These are phyloP conservation scores for Phytophthora macrochlamydospora DNA, from an alignment of 352 stramenopile genomes.

Conservation along the genomic window DNA sequence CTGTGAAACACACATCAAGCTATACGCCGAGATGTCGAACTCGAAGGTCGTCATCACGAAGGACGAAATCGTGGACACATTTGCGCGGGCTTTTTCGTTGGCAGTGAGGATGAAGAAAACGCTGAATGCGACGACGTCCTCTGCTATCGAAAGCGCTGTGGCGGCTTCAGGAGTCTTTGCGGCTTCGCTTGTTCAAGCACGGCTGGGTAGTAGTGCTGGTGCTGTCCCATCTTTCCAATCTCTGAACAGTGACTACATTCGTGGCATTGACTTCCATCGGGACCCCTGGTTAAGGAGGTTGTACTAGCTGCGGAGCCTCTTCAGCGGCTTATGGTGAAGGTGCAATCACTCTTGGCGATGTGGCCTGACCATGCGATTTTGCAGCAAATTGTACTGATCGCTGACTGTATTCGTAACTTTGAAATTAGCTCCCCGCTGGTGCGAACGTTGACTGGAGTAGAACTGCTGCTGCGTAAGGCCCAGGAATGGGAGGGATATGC, in stretches of 20 bases:
- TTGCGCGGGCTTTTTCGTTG: conserved; percentile 72
- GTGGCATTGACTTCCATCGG: conserved; percentile 93
- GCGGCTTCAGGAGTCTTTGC: conserved; percentile 62
- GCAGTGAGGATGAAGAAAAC: conserved; percentile 69
- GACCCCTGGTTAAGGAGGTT: conserved; percentile 94
- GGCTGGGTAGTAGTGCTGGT: conserved; percentile 49
- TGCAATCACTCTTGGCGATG: conserved; percentile 90
- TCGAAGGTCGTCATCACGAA: conserved; percentile 48
- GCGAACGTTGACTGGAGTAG: conserved; percentile 94
- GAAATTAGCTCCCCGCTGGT: conserved; percentile 85
- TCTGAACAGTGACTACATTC: conserved; percentile 79
- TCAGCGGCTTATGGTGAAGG: conserved; percentile 87
- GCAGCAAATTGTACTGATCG: conserved; percentile 93
- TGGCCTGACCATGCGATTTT: conserved; percentile 98
- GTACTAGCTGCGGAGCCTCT: conserved; percentile 90
- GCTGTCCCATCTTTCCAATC: conserved; percentile 56
- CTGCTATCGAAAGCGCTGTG: conserved; percentile 53
- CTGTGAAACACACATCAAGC: conserved; percentile 68
- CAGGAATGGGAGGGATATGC: conserved; percentile 99
- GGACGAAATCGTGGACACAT: conserved; percentile 60
- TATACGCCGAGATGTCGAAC: conserved; percentile 66
- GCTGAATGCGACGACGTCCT: conserved; percentile 60
- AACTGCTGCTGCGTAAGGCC: conserved; percentile 95
- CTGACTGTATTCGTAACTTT: conserved; percentile 87
- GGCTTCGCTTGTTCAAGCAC: conserved; percentile 72